These are phyloP conservation scores for Fusarium lateritium DNA, from an alignment of 2,329 filamentous ascomycete genomes.

Conservation along the genomic window DNA sequence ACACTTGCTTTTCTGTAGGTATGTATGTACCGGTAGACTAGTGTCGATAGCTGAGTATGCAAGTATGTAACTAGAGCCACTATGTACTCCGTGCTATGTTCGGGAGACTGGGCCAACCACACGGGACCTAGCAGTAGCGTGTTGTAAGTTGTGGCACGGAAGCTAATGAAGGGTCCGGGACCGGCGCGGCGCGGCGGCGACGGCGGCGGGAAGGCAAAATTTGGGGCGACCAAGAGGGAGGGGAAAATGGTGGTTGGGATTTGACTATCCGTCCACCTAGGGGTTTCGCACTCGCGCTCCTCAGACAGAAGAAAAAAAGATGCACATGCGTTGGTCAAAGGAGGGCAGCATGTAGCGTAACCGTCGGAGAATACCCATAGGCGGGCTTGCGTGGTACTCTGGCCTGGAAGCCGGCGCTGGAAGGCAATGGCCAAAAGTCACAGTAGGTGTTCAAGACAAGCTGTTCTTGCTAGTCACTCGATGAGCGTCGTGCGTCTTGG, in stretches of 20 bases:
- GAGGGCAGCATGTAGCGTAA: conserved; percentile 42
- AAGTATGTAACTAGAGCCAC: conserved; percentile 33
- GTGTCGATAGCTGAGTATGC: conserved; percentile 26
- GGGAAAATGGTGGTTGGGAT: conserved; percentile 16
- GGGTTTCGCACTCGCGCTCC: conserved; percentile 38
- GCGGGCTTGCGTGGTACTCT: conserved; percentile 36
- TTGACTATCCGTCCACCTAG: conserved; percentile 25
- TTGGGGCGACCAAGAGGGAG: conserved; percentile 36
- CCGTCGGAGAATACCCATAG: conserved; percentile 37
- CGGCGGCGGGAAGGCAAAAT: conserved; percentile 44
- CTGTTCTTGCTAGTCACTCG: conserved; percentile 22
- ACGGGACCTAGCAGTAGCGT: conserved; percentile 47
- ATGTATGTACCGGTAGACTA: conserved; percentile 8
- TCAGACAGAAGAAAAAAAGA: conserved; percentile 49
- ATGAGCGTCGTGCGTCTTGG: conserved; percentile 38
- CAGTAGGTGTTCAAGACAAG: conserved; percentile 15
- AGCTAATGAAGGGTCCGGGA: conserved; percentile 45
- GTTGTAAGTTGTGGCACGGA: conserved; percentile 44
- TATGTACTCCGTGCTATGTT: conserved; percentile 36
- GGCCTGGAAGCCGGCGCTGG: conserved; percentile 35
- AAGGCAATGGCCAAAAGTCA: conserved; percentile 28
- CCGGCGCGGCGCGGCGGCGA: conserved; percentile 46
- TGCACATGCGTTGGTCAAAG: conserved; percentile 37
- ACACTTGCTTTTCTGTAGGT: conserved; percentile 24
- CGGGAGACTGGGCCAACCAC: conserved; percentile 44